Percentiles rank a stretch among this genome's conserved stretches.
These are phyloP conservation scores for Colletotrichum chlorophyti DNA, from an alignment of 2,329 filamentous ascomycete species.

Conservation along the genomic window DNA sequence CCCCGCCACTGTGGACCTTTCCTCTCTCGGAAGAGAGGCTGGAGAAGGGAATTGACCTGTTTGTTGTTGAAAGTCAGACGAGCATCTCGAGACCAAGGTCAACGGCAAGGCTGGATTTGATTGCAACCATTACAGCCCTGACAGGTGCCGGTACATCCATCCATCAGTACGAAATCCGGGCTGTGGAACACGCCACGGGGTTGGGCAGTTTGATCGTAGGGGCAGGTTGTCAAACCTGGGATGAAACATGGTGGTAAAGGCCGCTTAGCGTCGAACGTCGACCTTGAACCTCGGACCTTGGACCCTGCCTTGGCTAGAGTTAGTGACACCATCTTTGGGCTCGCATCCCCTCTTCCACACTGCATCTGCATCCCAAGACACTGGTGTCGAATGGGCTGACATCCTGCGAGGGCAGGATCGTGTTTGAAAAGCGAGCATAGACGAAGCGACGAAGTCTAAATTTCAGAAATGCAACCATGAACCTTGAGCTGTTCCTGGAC, in stretches of 20 bases:
- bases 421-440: conserved; percentile 4
- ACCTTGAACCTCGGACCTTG: too few relatives aligned
- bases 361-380: background rate
- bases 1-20: conserved; percentile 8
- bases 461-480: conserved; percentile 10
- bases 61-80: too few relatives aligned
- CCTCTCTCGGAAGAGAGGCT: background rate
- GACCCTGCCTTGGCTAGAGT: too few relatives aligned
- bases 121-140: background rate
- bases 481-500: conserved; percentile 17
- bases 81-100: too few relatives aligned
- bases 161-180: too few relatives aligned
- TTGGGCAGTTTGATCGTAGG: conserved; percentile 19
- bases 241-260: conserved; percentile 20
- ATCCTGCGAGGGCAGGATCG: too few relatives aligned
- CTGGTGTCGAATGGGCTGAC: background rate
- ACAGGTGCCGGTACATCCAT: too few relatives aligned
- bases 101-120: background rate
- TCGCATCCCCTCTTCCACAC: background rate
- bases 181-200: background rate
- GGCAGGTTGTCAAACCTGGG: conserved; percentile 26
- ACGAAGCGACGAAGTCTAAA: conserved; percentile 20
- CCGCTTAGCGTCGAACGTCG: conserved; percentile 12
- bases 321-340: too few relatives aligned
- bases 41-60: too few relatives aligned